Percentiles rank a stretch among this genome's conserved stretches.
Conservation (phyloP, 768 basidiomycete species). For the Chalciporus piperatus region DNA sequence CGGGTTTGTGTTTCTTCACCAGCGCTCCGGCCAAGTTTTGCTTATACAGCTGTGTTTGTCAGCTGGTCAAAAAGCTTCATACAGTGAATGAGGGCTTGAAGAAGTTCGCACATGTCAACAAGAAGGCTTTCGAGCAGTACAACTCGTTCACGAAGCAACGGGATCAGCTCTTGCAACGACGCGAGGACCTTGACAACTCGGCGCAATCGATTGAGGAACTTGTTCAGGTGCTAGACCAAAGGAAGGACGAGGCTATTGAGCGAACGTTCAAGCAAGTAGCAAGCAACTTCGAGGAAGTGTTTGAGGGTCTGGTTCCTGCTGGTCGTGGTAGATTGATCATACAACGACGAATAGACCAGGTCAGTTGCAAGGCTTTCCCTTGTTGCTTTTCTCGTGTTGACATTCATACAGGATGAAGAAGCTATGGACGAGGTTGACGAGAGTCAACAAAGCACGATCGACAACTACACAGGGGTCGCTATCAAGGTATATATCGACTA, state of each 20-base stretch:
- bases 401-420: constrained; percentile 52
- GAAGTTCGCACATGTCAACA: constrained; percentile 98
- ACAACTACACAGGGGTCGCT: constrained; percentile 95
- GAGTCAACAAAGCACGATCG: constrained; percentile 71
- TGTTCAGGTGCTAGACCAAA: constrained; percentile 89
- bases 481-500: constrained; percentile 63
- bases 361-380: constrained; percentile 17
- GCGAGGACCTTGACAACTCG: constrained; percentile 89
- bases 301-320: constrained; percentile 92
- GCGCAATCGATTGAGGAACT: constrained; percentile 89
- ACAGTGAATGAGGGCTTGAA: constrained; percentile 89
- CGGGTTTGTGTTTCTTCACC: constrained; percentile 49
- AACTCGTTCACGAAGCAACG: constrained; percentile 97
- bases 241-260: constrained; percentile 99
- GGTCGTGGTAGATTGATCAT: constrained; percentile 91
- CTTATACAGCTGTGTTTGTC: constrained; percentile 9
- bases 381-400: not conserved
- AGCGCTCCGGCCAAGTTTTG: not conserved
- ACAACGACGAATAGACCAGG: constrained; percentile 86
- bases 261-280: constrained; percentile 98
- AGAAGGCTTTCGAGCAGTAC: constrained; percentile 99
- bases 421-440: constrained; percentile 72
- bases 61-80: constrained; percentile 95
- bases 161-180: constrained; percentile 81
- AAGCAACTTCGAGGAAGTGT: constrained; percentile 95